Percentiles rank a stretch among this genome's conserved stretches.
Conservation (phyloP, 106 monocot species). For the Agapanthus africanus region DNA sequence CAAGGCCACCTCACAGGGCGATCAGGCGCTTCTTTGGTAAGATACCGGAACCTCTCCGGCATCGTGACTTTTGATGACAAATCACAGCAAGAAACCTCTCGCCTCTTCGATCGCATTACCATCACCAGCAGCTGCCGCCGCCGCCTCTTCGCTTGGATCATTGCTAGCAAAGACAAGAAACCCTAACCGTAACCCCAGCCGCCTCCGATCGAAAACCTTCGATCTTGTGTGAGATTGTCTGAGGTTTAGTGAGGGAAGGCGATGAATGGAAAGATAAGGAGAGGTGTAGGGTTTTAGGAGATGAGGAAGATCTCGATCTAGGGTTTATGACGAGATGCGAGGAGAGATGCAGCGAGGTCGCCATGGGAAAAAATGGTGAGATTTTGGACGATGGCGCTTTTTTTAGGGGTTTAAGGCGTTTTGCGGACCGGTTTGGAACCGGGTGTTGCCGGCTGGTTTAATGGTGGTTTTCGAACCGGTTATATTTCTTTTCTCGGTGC, state of each 20-base stretch:
- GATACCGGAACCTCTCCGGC: conserved; percentile 42
- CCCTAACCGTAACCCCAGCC: neutral
- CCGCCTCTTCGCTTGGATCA: conserved; percentile 14
- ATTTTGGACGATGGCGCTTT: neutral
- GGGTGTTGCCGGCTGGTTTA: too few relatives aligned
- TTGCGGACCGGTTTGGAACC: too few relatives aligned
- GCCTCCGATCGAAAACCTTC: neutral
- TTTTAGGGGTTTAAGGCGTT: too few relatives aligned
- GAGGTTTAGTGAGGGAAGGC: neutral
- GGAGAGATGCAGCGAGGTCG: conserved; percentile 10
- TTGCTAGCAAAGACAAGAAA: neutral
- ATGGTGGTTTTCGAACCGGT: too few relatives aligned
- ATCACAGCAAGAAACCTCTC: too few relatives aligned
- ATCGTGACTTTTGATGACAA: conserved; percentile 39
- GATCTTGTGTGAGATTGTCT: neutral
- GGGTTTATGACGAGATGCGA: conserved; percentile 15
- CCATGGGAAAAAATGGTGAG: conserved; percentile 9
- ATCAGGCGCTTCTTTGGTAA: conserved; percentile 35
- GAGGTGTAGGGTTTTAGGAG: neutral
- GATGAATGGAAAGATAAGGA: neutral
- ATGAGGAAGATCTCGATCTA: conserved; percentile 5
- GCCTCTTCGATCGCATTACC: conserved; percentile 12
- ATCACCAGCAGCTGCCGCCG: conserved; percentile 2
- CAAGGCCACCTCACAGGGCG: conserved; percentile 44
- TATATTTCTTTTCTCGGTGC: too few relatives aligned